A percentile compares a stretch with the other conserved stretches of the same genome.
Conservation (phyloP, 345 rosid species). For the Excoecaria agallocha region DNA sequence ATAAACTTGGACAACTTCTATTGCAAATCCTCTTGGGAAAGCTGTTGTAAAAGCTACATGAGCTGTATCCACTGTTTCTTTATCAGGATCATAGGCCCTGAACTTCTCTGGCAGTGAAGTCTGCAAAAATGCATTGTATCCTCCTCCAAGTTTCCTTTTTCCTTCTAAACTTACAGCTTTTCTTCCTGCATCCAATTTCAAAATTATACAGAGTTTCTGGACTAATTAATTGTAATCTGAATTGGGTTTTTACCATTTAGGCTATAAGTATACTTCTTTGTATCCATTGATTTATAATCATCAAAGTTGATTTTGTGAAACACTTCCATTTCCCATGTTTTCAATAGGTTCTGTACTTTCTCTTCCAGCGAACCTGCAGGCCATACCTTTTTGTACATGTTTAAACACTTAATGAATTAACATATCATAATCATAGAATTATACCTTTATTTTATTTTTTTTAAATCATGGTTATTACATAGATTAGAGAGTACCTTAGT, state of each 20-base stretch:
- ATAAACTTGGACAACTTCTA: constrained; percentile 56
- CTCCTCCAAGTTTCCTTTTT: constrained; percentile 46
- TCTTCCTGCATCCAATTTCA: constrained; percentile 34
- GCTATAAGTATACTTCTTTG: constrained; percentile 34
- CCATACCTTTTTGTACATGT: constrained; percentile 39
- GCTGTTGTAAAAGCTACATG: constrained; percentile 45
- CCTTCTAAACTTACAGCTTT: constrained; percentile 43
- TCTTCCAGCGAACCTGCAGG: constrained; percentile 59
- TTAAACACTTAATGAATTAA: not conserved
- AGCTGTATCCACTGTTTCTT: constrained; percentile 35
- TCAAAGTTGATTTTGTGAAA: constrained; percentile 39
- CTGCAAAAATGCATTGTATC: constrained; percentile 55
- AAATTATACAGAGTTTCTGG: not conserved
- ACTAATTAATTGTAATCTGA: not conserved
- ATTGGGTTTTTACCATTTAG: constrained; percentile 43
- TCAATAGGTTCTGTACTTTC: constrained; percentile 58
- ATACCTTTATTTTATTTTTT: too few relatives aligned
- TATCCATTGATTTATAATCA: constrained; percentile 42
- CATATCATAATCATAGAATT: not conserved
- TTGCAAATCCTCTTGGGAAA: constrained; percentile 59
- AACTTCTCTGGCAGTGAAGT: constrained; percentile 48
- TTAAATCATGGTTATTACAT: too few relatives aligned
- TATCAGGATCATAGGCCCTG: constrained; percentile 28
- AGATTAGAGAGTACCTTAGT: constrained; percentile 34
- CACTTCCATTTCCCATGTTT: constrained; percentile 72